Base-by-base conservation (phyloP, 306 rosid species). In the Gynostemma pentaphyllum region DNA sequence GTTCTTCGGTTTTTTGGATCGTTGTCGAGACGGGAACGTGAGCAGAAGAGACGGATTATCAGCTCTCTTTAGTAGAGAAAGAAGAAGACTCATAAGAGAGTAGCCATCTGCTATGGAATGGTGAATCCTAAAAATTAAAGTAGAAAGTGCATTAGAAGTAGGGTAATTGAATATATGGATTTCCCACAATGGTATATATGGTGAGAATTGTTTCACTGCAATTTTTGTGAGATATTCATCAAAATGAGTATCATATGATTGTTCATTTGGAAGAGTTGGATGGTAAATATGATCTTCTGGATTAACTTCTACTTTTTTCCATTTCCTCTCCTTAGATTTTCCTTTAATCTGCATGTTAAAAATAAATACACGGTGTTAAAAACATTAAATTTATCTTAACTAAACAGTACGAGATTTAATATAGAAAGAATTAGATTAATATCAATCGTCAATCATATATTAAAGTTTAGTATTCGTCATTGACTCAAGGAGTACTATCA, bases 71-170 rank as follows among this genome's bases (percentile, higher is more conserved):
- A 81, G 75, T 54, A 80, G 83, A 45, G 87, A 79, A 29, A 86
- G 80, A 69, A 86, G 95, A 45, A 79, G 79, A 61, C 83, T 83
- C 95, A 85, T 82, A 1, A 82, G 76, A 66, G 87, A 79, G 29
- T 70, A 85, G 19, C 88, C 92, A 80, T 85, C 94, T 6, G 84
- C 94, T 48, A 82, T 83, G 8, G 88, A 81, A 56, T 82, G 94
- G 40, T 82, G 86, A 59, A 83, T 79, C 56, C 75, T 75, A 45
- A 83, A 81, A 44, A 86, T 51, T 2, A 86, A 0, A 19, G 5
- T 53, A 2, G 85, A 62, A 2, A 65, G 53, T 37, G 87, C 72
- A 68, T 45, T 48, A 9, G 22, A 78, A 65, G 92, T 85, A 1
- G 88, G 84, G 66, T 75, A 70, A 7, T 80, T 82, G 23, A 85